Percentiles rank a stretch among this genome's conserved stretches.
These are phyloP conservation scores for Logfia minima DNA, from an alignment of 129 eudicot species.

Conservation along the genomic window DNA sequence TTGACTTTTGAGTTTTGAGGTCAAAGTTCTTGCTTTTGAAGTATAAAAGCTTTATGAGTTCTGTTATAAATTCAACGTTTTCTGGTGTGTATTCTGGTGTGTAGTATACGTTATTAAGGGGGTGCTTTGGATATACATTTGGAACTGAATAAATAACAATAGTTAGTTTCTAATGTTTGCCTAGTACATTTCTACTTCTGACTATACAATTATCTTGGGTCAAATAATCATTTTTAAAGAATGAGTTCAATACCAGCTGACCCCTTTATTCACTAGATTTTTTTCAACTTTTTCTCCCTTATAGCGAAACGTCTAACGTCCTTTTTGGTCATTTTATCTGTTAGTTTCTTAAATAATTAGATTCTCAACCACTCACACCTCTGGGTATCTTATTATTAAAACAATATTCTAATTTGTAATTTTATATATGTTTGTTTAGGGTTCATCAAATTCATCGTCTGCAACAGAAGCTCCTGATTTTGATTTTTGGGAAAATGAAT, in stretches of 20 bases:
- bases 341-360: too few species aligned
- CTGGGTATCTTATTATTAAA: background rate
- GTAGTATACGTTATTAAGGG: too few species aligned
- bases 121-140: too few species aligned
- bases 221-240: background rate
- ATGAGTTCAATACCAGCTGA: background rate
- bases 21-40: background rate
- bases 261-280: background rate
- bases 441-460: conserved; percentile 60
- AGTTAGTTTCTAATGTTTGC: background rate
- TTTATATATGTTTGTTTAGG: conserved; percentile 34
- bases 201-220: background rate
- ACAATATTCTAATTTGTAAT: background rate
- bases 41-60: background rate
- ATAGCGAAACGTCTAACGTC: background rate
- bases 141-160: background rate
- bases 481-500: conserved; percentile 61
- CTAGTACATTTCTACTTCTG: background rate
- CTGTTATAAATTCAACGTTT: background rate
- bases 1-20: conserved; percentile 3
- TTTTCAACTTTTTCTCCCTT: background rate
- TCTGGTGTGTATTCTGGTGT: background rate
- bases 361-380: background rate
- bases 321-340: background rate
- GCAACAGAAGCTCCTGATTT: conserved; percentile 47